Conservation (phyloP, 768 basidiomycete species). For the Auricularia cornea region DNA sequence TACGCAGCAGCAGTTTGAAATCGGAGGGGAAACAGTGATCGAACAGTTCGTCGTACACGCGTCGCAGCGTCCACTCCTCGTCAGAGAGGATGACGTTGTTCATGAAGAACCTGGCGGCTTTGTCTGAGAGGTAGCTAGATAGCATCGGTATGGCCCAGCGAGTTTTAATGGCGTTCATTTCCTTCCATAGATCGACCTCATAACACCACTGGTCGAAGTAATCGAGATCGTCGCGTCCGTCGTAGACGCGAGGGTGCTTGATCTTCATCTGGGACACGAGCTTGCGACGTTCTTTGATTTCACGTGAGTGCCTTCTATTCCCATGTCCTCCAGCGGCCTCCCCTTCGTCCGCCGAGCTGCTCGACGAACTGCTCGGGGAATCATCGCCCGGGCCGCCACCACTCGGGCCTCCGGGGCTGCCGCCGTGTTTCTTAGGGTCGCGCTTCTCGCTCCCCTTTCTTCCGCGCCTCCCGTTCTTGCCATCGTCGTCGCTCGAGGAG, state of each 20-base stretch:
- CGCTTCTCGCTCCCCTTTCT: too few relatives aligned
- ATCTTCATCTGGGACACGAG: neutral
- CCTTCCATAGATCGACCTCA: slow-evolving; percentile 1
- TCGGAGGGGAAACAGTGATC: slow-evolving; percentile 30
- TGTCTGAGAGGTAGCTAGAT: slow-evolving; percentile 20
- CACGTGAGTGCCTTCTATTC: neutral
- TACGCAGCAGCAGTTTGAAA: slow-evolving; percentile 18
- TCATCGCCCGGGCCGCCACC: too few relatives aligned
- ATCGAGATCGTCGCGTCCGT: slow-evolving; percentile 2
- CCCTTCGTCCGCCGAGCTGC: too few relatives aligned
- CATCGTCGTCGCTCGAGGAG: too few relatives aligned
- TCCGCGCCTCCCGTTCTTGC: too few relatives aligned
- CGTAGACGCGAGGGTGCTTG: slow-evolving; percentile 1
- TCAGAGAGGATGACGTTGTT: slow-evolving; percentile 19
- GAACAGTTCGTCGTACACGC: slow-evolving; percentile 28
- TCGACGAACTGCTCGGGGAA: too few relatives aligned
- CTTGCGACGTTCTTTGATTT: neutral
- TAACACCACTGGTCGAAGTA: neutral
- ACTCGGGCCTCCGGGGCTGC: too few relatives aligned
- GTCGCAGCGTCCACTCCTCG: slow-evolving; percentile 18
- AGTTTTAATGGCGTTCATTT: neutral
- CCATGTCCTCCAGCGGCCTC: neutral
- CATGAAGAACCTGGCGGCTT: slow-evolving; percentile 26
- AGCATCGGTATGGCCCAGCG: neutral
- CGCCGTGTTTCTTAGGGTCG: too few relatives aligned